phyloP scores from a whole-genome alignment of 352 stramenopile genomes.

The Pythium phragmiticola region DNA sequence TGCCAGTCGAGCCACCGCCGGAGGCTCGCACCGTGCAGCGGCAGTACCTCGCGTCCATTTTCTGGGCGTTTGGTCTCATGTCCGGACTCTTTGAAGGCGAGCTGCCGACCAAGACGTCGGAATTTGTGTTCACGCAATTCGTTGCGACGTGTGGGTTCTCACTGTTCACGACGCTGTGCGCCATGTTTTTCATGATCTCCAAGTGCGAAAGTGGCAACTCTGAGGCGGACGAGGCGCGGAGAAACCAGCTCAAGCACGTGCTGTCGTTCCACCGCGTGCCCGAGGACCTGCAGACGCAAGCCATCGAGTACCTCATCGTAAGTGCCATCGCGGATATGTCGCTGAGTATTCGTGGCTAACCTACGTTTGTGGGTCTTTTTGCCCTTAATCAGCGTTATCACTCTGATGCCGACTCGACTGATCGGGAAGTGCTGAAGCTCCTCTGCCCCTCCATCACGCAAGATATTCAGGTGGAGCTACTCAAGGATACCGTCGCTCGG shows the following conservation, averaged over 20 bases:
- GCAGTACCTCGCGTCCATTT: constrained; percentile 60
- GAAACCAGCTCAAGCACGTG: constrained; percentile 75
- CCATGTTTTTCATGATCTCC: constrained; percentile 77
- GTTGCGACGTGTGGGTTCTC: constrained; percentile 65
- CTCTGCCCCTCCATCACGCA: constrained; percentile 66
- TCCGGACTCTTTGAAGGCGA: constrained; percentile 68
- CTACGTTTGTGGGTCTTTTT: no score
- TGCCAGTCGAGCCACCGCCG: constrained; percentile 42
- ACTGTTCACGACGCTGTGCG: constrained; percentile 68
- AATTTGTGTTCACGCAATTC: constrained; percentile 66
- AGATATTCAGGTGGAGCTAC: constrained; percentile 56
- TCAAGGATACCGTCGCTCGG: constrained; percentile 56
- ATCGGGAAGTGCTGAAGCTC: constrained; percentile 55
- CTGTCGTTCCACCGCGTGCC: constrained; percentile 64
- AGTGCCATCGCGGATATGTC: constrained; percentile 32
- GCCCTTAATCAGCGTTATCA: constrained; percentile 34
- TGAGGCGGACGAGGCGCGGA: constrained; percentile 51
- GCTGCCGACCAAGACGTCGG: constrained; percentile 39
- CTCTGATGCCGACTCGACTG: constrained; percentile 63
- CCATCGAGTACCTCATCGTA: constrained; percentile 52
- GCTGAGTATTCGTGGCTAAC: no score
- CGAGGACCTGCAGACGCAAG: constrained; percentile 44
- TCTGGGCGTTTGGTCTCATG: constrained; percentile 61
- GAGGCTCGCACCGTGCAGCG: constrained; percentile 33
- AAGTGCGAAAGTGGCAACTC: constrained; percentile 64